Base-by-base conservation (phyloP, 1,139 yeast species). In the Magnusiomyces sp. region DNA sequence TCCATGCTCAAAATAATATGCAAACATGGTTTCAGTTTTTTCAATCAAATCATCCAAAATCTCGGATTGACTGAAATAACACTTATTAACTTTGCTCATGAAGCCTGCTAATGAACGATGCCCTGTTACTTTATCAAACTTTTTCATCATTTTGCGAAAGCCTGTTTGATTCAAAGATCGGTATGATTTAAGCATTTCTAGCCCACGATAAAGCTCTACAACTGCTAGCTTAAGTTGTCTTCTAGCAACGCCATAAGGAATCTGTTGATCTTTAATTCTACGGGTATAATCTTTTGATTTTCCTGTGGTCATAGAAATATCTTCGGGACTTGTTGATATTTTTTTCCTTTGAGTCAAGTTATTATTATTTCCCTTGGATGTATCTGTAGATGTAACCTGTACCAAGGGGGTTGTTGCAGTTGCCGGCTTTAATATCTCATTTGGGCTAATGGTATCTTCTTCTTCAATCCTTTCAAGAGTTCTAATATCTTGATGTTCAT, bases 111-210 rank as follows among this genome's bases (percentile, higher is more conserved):
- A 71, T 17, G 80, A 68, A 1, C 70, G 58, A 3, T 80, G 73
- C 16, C 70, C 65, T 16, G 83, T 74, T 2, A 83, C 72, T 60
- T 92, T 92, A 67, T 92, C 98, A 62, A 79, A 89, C 65, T 92
- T 92, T 62, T 92, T 92, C 50, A 89, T 74, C 61, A 92, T 81
- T 61, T 92, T 92, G 51, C 96, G 76, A 59, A 90, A 80, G 0
- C 95, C 98, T 0, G 95, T 89, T 37, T 89, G 74, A 65, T 92
- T 92, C 58, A 90, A 67, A 43, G 81, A 74, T 55, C 87, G 75
- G 63, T 81, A 92, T 1, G 94, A 84, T 58, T 81, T 80, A 50
- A 92, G 71, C 44, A 92, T 72, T 56, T 90, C 89, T 53, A 92
- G 70, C 9, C 86, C 80, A 50, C 95, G 74, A 65, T 90, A 92